A percentile compares a stretch with the other conserved stretches of the same genome.
Conservation (phyloP, 257 asterid genomes). For the Misopates orontium region DNA sequence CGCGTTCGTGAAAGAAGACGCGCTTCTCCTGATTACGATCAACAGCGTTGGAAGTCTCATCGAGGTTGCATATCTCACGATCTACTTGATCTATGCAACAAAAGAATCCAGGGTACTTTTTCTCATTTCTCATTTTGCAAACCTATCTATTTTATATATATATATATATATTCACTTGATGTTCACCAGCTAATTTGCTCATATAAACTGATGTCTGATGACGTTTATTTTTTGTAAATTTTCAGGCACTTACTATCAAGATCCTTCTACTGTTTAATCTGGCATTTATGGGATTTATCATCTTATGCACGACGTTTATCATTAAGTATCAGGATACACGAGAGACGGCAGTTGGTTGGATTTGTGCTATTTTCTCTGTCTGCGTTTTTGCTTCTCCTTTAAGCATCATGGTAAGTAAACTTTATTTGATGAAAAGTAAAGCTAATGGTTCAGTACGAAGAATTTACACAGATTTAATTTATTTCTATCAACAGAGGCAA, state of each 20-base stretch:
- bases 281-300: conserved; percentile 34
- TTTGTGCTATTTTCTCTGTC: conserved; percentile 71
- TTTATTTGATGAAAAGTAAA: too few species aligned
- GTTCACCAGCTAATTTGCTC: too few species aligned
- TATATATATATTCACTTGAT: too few species aligned
- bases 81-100: conserved; percentile 65
- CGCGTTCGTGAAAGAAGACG: conserved; percentile 53
- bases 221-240: not conserved
- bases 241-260: conserved; percentile 49
- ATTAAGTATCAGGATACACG: conserved; percentile 23
- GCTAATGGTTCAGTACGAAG: too few species aligned
- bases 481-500: conserved; percentile 29
- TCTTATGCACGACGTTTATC: conserved; percentile 32
- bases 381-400: conserved; percentile 82
- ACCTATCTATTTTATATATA: too few species aligned
- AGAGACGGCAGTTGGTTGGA: conserved; percentile 65
- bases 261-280: conserved; percentile 53
- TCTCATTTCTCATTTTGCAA: not conserved
- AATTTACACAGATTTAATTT: too few species aligned
- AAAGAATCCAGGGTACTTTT: conserved; percentile 47
- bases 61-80: conserved; percentile 41
- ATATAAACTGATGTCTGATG: not conserved
- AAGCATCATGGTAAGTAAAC: conserved; percentile 59
- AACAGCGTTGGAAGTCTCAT: conserved; percentile 50
- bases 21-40: conserved; percentile 50